Base-by-base conservation (phyloP, 2,329 filamentous ascomycete genomes). In the Aspergillus floridensis region DNA sequence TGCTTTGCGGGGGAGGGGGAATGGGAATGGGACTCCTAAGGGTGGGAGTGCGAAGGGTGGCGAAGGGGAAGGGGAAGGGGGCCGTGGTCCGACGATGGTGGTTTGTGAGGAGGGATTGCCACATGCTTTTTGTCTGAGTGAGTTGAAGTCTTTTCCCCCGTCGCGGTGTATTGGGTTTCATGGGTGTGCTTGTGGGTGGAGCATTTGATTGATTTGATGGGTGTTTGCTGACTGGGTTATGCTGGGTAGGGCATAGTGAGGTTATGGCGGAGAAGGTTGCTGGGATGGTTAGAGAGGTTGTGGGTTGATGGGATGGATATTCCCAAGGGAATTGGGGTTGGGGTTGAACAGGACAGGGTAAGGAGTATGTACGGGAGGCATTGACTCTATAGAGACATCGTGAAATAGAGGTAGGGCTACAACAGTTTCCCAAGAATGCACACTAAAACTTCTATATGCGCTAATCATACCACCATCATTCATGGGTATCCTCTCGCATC, bases 91-190 rank as follows among this genome's bases (percentile, higher is more conserved):
- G 3, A 74, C 70, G 19, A 86, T 87, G 81, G 71, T 82, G 57
- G 76, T 87, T 62, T 84, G 85, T 66, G 77, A 82, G 62, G 73
- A 77, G 50, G 82, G 80, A 0, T 76, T 86, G 63, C 81, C 81
- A 51, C 86, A 88, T 77, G 84, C 80, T 0, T 88, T 88, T 72
- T 86, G 83, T 68, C 76, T 86, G 59, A 76, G 78, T 80, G 63
- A 77, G 78, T 78, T 29, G 21, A 21, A 21, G 21, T 21, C 21
- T 21, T 44, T 54, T 12, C 26, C 26, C 26, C 26, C 7, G 3
- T 29, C 7, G 2, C 6, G 26, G 26, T 29, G 26, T 29, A 22
- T 29, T 29, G 7, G 26, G 26, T 29, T 5, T 29, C 7, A 6
- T 5, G 26, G 26, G 2, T 29, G 26, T 29, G 7, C 7, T 29